Base-by-base conservation (phyloP, 768 basidiomycete genomes). In the Tubosaeta sp. region DNA sequence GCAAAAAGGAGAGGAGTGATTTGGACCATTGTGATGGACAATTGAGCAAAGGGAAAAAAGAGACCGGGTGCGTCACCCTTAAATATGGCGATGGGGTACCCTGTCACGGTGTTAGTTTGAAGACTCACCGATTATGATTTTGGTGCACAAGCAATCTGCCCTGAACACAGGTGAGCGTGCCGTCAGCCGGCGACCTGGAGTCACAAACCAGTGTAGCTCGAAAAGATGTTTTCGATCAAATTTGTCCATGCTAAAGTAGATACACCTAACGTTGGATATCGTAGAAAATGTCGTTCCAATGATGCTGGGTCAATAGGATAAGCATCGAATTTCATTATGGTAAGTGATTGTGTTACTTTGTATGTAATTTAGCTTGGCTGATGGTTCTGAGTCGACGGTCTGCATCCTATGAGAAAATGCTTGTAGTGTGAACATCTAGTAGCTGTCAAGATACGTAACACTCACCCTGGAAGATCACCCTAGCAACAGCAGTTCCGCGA, bases 11-110 rank as follows among this genome's bases (percentile, higher is more conserved):
- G 45, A 6, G 64, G 34, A 11, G 52, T 2, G 30, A 59, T 56
- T 53, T 54, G 56, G 44, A 66, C 63, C 64, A 64, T 66, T 38
- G 25, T 48, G 21, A 19, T 34, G 16, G 6, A 24, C 8, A 29
- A 6, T 24, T 29, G 38, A 40, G 27, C 29, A 38, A 41, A n/a
- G 13, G 10, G 22, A 24, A 7, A n/a, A 30, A 12, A 19, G 24
- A 11, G 22, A 34, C 10, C 19, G 22, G 14, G 8, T 18, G 18
- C 6, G 7, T 24, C 42, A 14, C 16, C 40, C 21, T 61, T 53
- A 44, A 38, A 51, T 47, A 51, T n/a, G 4, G 21, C 38, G 36
- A 18, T 21, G 36, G 39, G 38, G 22, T 25, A 24, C 6, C 19
- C 9, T 44, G 44, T 32, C 44, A 32, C 13, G 44, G 44, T 22